A percentile compares a stretch with the other conserved stretches of the same genome.
phyloP scores from a whole-genome alignment of 257 asterid genomes.

The Phtheirospermum japonicum region DNA sequence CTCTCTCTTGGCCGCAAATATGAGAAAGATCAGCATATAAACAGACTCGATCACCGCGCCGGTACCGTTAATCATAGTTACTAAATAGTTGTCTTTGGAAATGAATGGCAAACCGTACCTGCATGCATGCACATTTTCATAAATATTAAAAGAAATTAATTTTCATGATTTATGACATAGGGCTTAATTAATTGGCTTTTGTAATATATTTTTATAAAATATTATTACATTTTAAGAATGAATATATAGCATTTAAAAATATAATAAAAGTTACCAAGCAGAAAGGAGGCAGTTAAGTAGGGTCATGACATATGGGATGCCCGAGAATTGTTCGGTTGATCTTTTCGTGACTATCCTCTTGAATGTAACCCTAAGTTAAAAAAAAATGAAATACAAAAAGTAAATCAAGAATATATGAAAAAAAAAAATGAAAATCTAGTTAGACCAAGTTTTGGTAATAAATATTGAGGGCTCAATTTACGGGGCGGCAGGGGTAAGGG shows the following conservation, averaged over 20 bases:
- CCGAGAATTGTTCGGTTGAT: slow-evolving; percentile 70
- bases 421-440: no score
- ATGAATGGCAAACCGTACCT: slow-evolving; percentile 85
- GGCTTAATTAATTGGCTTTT: no score
- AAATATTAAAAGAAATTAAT: no score
- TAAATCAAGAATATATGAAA: no score
- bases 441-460: no score
- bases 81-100: slow-evolving; percentile 56
- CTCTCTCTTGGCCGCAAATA: slow-evolving; percentile 63
- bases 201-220: no score
- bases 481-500: no score
- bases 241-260: no score
- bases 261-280: slow-evolving; percentile 36
- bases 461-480: no score
- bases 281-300: slow-evolving; percentile 63
- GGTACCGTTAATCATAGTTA: slow-evolving; percentile 54
- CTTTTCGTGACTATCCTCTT: slow-evolving; percentile 48
- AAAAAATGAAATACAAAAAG: no score
- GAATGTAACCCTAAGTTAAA: slow-evolving; percentile 52
- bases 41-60: slow-evolving; percentile 59
- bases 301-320: slow-evolving; percentile 63
- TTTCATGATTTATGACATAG: neutral
- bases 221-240: no score
- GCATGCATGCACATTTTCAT: neutral
- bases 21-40: slow-evolving; percentile 55